Evolutionary conservation across 305 asterid genomes (phyloP), one percentile per base, ranked within the genome.

Genomic region (Caryopteris hybrid): DNA sequence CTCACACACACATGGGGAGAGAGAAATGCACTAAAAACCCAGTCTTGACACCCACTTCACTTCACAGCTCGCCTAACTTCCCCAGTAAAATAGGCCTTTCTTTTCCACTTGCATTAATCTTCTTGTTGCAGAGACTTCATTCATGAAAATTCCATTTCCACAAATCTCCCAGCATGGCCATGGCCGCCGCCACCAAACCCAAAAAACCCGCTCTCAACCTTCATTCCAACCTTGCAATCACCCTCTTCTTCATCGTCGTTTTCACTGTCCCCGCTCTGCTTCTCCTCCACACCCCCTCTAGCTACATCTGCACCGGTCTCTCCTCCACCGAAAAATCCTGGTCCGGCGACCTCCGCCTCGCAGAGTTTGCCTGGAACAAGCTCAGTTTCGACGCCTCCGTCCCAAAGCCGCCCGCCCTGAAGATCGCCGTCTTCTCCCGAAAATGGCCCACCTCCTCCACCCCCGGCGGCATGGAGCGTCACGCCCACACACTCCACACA

Each of bases 401-500:
- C 3, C 76, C 86, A 0, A 84, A 93, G 1, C 71, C 64, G 6
- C 8, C 14, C 7, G 3, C 69, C 2, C 90, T 88, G 3, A 85
- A 64, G 31, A 84, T 90, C 39, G 97, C 98, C 1, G 98, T 92
- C n/a, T 92, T 90, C 77, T 79, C 98, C 6, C 67, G 97, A 48
- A 92, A 92, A 73, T 92, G 98, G 98, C 98, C 98, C 34, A 82
- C 79, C 16, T 58, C 81, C 56, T 22, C 84, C 66, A 53, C 71
- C 57, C 97, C 96, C 0, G 97, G 98, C 22, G 95, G 98, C 66
- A 92, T 90, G 97, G 98, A 92, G 72, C 92, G 96, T 9, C 98
- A 90, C 68, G 97, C 98, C 0, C 77, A 86, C 12, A 90, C 97
- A 3, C 80, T 92, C 61, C 92, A 90, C 70, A 78, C 80, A 5